phyloP scores from a whole-genome alignment of 495 filamentous ascomycete genomes.

The Haplographium delicatum region DNA sequence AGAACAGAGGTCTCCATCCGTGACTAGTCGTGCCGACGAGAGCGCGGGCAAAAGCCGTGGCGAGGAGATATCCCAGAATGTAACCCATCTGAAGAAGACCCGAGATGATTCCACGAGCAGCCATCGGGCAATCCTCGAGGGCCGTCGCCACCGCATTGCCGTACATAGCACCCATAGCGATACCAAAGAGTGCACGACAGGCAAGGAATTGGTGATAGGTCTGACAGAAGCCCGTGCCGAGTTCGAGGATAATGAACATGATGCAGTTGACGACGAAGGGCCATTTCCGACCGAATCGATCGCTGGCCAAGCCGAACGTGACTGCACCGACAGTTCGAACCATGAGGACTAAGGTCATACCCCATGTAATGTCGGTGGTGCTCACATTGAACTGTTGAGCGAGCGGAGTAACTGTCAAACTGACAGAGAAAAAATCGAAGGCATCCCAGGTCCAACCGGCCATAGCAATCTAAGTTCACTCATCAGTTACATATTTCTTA shows the following conservation, averaged over 20 bases:
- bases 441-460: slow-evolving; percentile 54
- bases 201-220: slow-evolving; percentile 67
- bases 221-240: slow-evolving; percentile 64
- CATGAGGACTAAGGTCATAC: slow-evolving; percentile 68
- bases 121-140: slow-evolving; percentile 61
- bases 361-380: slow-evolving; percentile 61
- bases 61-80: slow-evolving; percentile 68
- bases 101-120: slow-evolving; percentile 50
- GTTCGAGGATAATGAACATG: slow-evolving; percentile 55
- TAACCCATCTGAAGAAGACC: slow-evolving; percentile 76
- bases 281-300: slow-evolving; percentile 74
- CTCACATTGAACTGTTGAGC: slow-evolving; percentile 54
- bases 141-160: slow-evolving; percentile 76
- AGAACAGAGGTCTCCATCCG: slow-evolving; percentile 32
- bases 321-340: slow-evolving; percentile 65
- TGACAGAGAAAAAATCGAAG: slow-evolving; percentile 72
- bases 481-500: not conserved
- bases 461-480: not conserved
- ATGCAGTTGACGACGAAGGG: slow-evolving; percentile 72
- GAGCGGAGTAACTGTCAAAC: slow-evolving; percentile 63
- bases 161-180: slow-evolving; percentile 76
- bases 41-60: slow-evolving; percentile 50
- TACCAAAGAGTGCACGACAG: slow-evolving; percentile 67
- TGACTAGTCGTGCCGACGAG: slow-evolving; percentile 29
- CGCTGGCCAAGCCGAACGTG: slow-evolving; percentile 65